Base-by-base conservation (phyloP, 179 eudicot genomes). In the Actinidia arguta region DNA sequence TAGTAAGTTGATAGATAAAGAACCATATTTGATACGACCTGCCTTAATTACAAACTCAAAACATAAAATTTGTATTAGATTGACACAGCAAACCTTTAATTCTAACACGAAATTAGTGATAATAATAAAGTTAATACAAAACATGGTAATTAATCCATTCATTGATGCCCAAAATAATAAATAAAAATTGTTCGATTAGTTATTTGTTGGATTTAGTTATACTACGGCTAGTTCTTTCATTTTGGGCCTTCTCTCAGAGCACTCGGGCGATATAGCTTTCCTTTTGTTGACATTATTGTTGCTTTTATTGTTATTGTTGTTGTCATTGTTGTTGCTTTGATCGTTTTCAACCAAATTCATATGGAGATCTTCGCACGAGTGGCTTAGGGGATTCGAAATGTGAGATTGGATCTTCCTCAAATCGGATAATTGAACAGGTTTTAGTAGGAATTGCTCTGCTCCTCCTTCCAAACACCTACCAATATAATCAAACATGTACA, bases 401-500 rank as follows among this genome's bases (percentile, higher is more conserved):
- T 80, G 78, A 6, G 86, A 85, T 46, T 87, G 91, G 39, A 87
- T 79, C 51, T 83, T 85, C 58, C 75, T 76, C 22, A 83, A 46
- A 79, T 84, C 87, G 8, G 88, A 85, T 6, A 85, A 17, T 17
- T 59, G 78, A 72, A 89, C 84, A 5, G 86, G 89, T 71, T 82
- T 82, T 39, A 86, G 52, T 16, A 86, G 62, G 80, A 84, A 83
- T 47, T 81, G 83, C 61, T 87, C 82, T 14, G 90, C 90, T 69
- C 90, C 90, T 83, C 82, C 90, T 78, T 87, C 90, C 78, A 85
- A 69, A 67, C 89, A 87, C 89, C 91, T 88, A 54, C 25, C 51
- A 47, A 22, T 46, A 16, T 24, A n/a, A 73, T 78, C 75, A 83
- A 74, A 68, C 12, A 16, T 22, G 54, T 50, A 24, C 10, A 50